Base-by-base conservation (phyloP, 129 eudicot species). In the Flaveria ramosissima region DNA sequence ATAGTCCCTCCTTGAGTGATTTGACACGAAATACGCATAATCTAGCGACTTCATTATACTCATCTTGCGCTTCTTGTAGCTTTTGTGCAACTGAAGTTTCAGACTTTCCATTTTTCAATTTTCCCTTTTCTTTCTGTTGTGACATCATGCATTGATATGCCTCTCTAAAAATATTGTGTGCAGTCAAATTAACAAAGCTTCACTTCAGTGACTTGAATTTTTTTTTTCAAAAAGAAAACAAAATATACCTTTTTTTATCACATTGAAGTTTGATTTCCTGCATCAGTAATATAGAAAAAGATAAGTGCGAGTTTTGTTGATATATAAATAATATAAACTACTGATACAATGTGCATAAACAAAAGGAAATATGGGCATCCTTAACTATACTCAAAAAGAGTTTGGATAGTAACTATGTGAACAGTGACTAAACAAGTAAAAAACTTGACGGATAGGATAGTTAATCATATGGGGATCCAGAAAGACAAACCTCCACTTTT, bases 211-310 rank as follows among this genome's bases (percentile, higher is more conserved):
- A 64, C 27, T 59, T 43, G 52, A 27, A 39, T 17, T 57, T 51
- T 27, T 51, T 27, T 15, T 56, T 11, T 4, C 0, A 42, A 52
- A 60, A 24, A 67, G 57, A 43, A 23, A 48, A n/a, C 24, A 59
- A 71, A 30, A 0, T 24, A 57, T 87, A 94, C 99, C 99, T 94
- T 84, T 94, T 94, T 73, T 86, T 96, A 80, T 94, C 96, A 76
- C 99, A 91, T 66, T 84, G 96, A 76, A 85, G 82, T 82, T 94
- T 94, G 96, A 94, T 86, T 84, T 89, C 99, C 98, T 93, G 93
- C 83, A 73, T 48, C 82, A 82, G 78, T 13, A 64, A 81, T 32
- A 81, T 52, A 87, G 56, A 76, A 77, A 71, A 59, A 61, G 74
- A 46, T 79, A 46, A 69, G 66, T 51, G 70, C 42, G 67, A 46